Percentiles rank a stretch among this genome's conserved stretches.
Evolutionary conservation across 2,329 filamentous ascomycete species (phyloP).

Genomic region (Chaetoscypha palmicola): DNA sequence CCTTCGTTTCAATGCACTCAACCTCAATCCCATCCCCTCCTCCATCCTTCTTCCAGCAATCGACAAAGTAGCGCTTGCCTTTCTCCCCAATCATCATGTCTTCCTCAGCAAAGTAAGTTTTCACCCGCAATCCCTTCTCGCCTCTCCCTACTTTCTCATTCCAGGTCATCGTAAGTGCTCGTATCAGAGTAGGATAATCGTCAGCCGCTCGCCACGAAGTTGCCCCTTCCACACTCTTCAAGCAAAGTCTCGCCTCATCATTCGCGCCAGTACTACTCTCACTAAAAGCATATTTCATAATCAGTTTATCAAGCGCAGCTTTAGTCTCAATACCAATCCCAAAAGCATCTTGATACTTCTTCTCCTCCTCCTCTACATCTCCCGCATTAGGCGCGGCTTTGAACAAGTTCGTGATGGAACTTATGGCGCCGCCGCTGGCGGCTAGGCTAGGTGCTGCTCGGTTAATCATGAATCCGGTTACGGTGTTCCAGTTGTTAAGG

Average conservation of each 20-base stretch:
- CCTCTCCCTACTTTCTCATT: slow-evolving; percentile 10
- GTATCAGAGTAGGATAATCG: slow-evolving; percentile 17
- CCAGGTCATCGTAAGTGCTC: slow-evolving; percentile 15
- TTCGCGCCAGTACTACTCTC: slow-evolving; percentile 26
- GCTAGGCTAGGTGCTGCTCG: slow-evolving; percentile 26
- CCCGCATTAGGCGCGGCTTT: background rate
- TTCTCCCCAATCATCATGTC: slow-evolving; percentile 38
- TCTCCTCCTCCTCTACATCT: slow-evolving; percentile 10
- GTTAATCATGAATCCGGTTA: slow-evolving; percentile 30
- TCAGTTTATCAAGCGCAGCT: slow-evolving; percentile 12
- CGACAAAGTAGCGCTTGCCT: slow-evolving; percentile 37
- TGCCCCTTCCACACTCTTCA: slow-evolving; percentile 19
- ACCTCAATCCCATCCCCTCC: slow-evolving; percentile 31
- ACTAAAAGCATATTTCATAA: slow-evolving; percentile 18
- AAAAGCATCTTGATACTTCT: slow-evolving; percentile 12
- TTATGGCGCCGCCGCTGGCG: slow-evolving; percentile 11
- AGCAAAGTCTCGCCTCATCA: slow-evolving; percentile 26
- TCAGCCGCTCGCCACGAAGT: slow-evolving; percentile 18
- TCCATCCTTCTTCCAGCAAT: slow-evolving; percentile 33
- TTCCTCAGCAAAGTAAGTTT: slow-evolving; percentile 30
- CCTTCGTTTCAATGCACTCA: slow-evolving; percentile 25
- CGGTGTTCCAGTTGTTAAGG: slow-evolving; percentile 28
- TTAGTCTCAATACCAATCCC: slow-evolving; percentile 15
- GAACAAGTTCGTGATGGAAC: slow-evolving; percentile 9
- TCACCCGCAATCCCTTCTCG: slow-evolving; percentile 15